These are phyloP conservation scores for Leishmania mexicana DNA, from an alignment of 208 protist species.

Conservation along the genomic window DNA sequence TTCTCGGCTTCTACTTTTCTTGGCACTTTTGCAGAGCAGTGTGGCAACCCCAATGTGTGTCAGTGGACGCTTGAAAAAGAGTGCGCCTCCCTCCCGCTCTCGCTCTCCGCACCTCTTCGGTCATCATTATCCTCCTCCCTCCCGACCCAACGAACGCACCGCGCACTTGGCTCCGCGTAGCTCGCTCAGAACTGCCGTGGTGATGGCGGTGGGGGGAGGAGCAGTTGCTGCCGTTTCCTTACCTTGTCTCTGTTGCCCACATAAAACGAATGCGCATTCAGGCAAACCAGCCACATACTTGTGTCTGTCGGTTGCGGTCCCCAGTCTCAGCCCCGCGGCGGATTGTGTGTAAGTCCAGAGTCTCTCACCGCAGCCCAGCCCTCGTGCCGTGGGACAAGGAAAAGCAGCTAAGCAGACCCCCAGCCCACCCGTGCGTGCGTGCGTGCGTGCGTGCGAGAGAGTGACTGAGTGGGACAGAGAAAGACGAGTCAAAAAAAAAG, in stretches of 20 bases:
- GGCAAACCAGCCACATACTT: not conserved
- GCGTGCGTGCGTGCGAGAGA: not conserved
- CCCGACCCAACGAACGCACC: not conserved
- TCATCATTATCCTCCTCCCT: not conserved
- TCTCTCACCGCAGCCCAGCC: not conserved
- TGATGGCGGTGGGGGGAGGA: not conserved
- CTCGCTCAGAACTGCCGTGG: not conserved
- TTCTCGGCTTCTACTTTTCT: not conserved
- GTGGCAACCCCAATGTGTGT: not conserved
- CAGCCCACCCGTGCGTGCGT: not conserved
- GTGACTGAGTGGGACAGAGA: not conserved
- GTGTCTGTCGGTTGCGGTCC: not conserved
- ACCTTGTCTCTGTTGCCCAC: not conserved
- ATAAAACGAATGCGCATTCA: not conserved
- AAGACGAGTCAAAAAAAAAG: not conserved
- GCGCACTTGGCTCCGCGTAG: not conserved
- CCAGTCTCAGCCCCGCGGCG: not conserved
- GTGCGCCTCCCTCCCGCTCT: not conserved
- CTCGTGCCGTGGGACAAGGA: not conserved
- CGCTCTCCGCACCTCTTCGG: not conserved
- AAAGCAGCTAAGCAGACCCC: not conserved
- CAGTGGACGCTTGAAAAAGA: not conserved
- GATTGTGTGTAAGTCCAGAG: not conserved
- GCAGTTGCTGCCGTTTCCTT: not conserved
- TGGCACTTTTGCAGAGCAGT: not conserved